Evolutionary conservation across 257 asterid genomes (phyloP).

Genomic region (Phtheirospermum japonicum): DNA sequence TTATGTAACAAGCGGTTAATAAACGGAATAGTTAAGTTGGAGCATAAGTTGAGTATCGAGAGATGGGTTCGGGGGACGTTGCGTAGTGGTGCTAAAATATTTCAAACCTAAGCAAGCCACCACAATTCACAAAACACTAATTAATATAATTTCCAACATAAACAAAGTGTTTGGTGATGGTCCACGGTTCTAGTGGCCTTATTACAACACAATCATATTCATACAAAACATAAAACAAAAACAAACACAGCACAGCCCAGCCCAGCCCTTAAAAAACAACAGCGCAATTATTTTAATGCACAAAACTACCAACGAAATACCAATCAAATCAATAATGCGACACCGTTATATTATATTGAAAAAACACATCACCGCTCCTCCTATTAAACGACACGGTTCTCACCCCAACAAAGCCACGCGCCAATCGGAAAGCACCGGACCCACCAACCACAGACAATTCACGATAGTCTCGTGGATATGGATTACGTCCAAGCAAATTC

Average conservation of each 20-base stretch:
- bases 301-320: too few species aligned
- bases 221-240: too few species aligned
- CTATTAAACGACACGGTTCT: not conserved
- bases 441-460: constrained; percentile 59
- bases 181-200: too few species aligned
- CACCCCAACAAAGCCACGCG: constrained; percentile 28
- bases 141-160: too few species aligned
- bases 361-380: not conserved
- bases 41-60: constrained; percentile 68
- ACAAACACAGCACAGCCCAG: too few species aligned
- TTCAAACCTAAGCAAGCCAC: too few species aligned
- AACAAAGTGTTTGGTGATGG: too few species aligned
- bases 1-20: constrained; percentile 78
- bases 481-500: constrained; percentile 35
- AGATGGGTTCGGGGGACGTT: constrained; percentile 76
- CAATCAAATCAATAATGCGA: not conserved
- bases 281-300: too few species aligned
- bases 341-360: not conserved
- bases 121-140: too few species aligned
- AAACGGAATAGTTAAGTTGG: constrained; percentile 83
- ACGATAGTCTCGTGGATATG: constrained; percentile 23
- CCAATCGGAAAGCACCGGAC: constrained; percentile 49
- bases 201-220: too few species aligned
- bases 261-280: too few species aligned
- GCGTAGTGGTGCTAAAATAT: too few species aligned